Evolutionary conservation across 352 stramenopile genomes (phyloP).

Genomic region (Thalassiosira mediterranea): DNA sequence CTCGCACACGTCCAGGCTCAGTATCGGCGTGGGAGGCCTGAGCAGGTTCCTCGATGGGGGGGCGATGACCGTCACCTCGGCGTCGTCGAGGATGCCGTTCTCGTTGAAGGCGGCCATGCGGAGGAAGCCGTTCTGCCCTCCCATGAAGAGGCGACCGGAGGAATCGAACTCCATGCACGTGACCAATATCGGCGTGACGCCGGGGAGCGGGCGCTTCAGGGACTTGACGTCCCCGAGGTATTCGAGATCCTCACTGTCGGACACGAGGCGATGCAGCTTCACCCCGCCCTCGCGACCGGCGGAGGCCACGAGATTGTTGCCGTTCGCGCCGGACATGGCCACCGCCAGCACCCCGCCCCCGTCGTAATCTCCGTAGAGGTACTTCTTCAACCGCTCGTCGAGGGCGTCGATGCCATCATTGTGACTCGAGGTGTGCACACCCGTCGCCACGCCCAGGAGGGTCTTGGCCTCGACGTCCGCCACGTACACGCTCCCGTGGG

Average conservation of each 20-base stretch:
- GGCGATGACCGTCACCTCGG: slow-evolving; percentile 26
- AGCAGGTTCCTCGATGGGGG: not conserved
- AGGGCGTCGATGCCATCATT: slow-evolving; percentile 15
- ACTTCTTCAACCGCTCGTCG: slow-evolving; percentile 17
- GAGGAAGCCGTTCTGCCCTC: slow-evolving; percentile 50
- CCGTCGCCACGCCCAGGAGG: slow-evolving; percentile 31
- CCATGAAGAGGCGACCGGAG: slow-evolving; percentile 43
- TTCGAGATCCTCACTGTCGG: slow-evolving; percentile 22
- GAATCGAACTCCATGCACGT: slow-evolving; percentile 60
- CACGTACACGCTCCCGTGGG: slow-evolving; percentile 57
- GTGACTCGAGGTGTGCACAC: slow-evolving; percentile 30
- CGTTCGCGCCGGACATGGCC: slow-evolving; percentile 41
- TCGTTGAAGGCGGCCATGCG: slow-evolving; percentile 28
- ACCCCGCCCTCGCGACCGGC: slow-evolving; percentile 58
- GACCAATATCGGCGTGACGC: slow-evolving; percentile 35
- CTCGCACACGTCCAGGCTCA: slow-evolving; percentile 48
- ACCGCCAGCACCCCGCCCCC: slow-evolving; percentile 65
- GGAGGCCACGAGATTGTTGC: slow-evolving; percentile 52
- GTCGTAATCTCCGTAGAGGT: slow-evolving; percentile 54
- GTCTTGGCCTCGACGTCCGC: slow-evolving; percentile 57
- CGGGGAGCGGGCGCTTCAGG: slow-evolving; percentile 26
- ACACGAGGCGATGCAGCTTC: slow-evolving; percentile 42
- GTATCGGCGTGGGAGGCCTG: slow-evolving; percentile 14
- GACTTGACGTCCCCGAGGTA: slow-evolving; percentile 30
- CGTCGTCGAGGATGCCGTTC: slow-evolving; percentile 13